phyloP scores from a whole-genome alignment of 176 grass and related monocot genomes.

The Aegilops umbellulata region DNA sequence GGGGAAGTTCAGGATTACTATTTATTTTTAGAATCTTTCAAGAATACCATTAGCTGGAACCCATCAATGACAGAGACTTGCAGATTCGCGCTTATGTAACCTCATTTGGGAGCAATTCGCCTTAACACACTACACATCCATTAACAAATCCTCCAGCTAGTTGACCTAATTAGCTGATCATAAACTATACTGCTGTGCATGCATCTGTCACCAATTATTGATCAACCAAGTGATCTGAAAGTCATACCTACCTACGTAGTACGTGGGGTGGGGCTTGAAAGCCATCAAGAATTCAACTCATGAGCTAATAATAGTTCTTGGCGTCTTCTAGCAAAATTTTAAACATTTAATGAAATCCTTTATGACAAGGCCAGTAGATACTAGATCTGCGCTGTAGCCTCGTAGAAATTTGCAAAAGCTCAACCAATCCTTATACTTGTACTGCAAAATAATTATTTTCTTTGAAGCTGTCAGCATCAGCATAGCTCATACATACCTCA shows the following conservation, averaged over 20 bases:
- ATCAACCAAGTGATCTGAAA: constrained; percentile 22
- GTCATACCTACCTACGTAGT: background rate
- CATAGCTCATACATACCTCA: background rate
- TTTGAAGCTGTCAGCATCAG: constrained; percentile 13
- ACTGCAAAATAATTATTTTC: background rate
- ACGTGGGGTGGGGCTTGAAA: background rate
- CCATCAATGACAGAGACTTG: background rate
- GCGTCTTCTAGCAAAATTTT: background rate
- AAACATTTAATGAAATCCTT: constrained; percentile 8
- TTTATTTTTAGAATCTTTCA: background rate
- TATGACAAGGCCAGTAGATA: background rate
- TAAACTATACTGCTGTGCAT: constrained; percentile 23
- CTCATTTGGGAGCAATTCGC: background rate
- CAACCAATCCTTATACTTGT: background rate
- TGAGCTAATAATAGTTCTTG: background rate
- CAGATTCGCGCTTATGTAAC: background rate
- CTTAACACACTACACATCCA: background rate
- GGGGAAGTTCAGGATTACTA: background rate
- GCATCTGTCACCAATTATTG: constrained; percentile 22
- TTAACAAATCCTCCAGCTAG: background rate
- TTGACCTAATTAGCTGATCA: constrained; percentile 21
- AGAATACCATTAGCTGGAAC: background rate
- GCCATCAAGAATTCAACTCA: background rate
- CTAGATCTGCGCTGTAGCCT: background rate
- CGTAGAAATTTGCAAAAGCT: background rate